Base-by-base conservation (phyloP, 108 stramenopile species). In the Pseudonitzschia multistriata region DNA sequence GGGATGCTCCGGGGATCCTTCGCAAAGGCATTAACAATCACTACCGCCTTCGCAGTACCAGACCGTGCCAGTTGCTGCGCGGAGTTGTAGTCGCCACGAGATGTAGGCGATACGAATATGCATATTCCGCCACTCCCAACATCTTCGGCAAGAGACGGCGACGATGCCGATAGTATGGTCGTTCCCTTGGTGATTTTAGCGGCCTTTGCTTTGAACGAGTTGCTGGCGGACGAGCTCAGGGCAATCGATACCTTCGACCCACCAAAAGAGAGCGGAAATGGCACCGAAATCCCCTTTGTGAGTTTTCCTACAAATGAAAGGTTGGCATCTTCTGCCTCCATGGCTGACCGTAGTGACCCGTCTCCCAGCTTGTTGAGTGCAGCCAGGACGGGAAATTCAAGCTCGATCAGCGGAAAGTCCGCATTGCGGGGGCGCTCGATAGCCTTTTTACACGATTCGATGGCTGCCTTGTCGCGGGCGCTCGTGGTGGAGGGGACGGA, bases 361-460 rank as follows among this genome's bases (percentile, higher is more conserved):
- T 91, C 90, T 3, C 87, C 90, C 1, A 91, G 48, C 59, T 91
- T 88, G 62, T 91, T 91, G 47, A 88, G 62, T 27, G 82, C 68
- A 25, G 48, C 72, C 33, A 88, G 48, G 13, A 76, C 79, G 21
- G 87, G 90, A 61, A 88, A 91, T 82, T 91, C 90, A 64, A 83
- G 84, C 62, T 91, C 90, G n/a, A 91, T 71, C 50, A 88, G 53
- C 19, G 85, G 80, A 27, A 66, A 85, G 5, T 60, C 21, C 28
- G 80, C 72, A 29, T 40, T 73, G 14, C 75, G 74, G 0, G 86
- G 87, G 24, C 59, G 71, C n/a, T 48, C 50, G 48, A 89, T 74
- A 0, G 90, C 87, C 31, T 76, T 63, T 60, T 87, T 83, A 42
- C 87, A 66, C 0, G 79, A 61, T 22, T 66, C 40, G 35, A 91